Conservation (phyloP, 2,329 filamentous ascomycete genomes). For the Akanthomyces uredinophilus region DNA sequence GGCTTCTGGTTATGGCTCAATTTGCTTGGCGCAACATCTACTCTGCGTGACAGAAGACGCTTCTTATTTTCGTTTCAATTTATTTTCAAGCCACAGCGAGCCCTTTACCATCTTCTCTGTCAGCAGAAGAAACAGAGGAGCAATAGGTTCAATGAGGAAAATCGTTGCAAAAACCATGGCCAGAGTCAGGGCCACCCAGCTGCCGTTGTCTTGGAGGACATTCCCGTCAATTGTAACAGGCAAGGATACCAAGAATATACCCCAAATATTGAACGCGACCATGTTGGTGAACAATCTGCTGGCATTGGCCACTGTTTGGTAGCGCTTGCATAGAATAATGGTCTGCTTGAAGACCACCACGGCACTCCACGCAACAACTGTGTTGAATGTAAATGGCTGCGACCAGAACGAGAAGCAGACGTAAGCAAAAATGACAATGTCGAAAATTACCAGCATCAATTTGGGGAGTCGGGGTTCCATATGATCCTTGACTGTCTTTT, state of each 20-base stretch:
- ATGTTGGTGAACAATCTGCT: conserved; percentile 19
- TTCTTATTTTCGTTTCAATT: neutral
- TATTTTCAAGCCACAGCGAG: neutral
- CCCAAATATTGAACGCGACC: conserved; percentile 18
- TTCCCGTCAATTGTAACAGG: conserved; percentile 17
- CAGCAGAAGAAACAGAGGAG: conserved; percentile 8
- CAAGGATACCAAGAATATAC: conserved; percentile 17
- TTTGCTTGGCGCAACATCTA: neutral
- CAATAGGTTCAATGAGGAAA: conserved; percentile 18
- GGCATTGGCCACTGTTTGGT: conserved; percentile 18
- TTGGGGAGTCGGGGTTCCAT: conserved; percentile 18
- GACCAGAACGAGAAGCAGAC: conserved; percentile 19
- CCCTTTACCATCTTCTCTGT: conserved; percentile 1
- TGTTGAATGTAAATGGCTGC: conserved; percentile 21
- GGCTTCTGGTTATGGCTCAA: neutral
- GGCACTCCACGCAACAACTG: conserved; percentile 17
- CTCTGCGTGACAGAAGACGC: neutral
- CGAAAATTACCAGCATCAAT: conserved; percentile 18
- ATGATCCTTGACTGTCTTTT: neutral
- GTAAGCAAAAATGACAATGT: conserved; percentile 18
- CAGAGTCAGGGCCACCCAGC: conserved; percentile 17
- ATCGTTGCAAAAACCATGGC: conserved; percentile 19
- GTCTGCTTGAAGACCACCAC: conserved; percentile 20
- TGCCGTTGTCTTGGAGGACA: conserved; percentile 14
- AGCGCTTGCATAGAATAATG: conserved; percentile 17